phyloP scores from a whole-genome alignment of 1,139 yeast species.

The Komagataea norvegica region DNA sequence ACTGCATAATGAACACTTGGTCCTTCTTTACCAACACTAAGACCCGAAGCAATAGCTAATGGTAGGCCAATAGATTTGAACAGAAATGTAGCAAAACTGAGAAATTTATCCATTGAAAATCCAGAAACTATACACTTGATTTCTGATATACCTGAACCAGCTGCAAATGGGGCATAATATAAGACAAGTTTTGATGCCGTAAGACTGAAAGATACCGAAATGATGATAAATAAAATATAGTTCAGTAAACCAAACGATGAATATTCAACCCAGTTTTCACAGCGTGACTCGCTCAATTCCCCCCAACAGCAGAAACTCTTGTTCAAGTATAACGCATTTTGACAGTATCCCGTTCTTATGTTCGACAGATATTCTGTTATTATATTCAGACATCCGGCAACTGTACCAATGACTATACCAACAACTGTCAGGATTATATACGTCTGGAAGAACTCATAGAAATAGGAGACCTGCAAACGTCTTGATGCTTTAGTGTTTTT shows the following conservation, averaged over 20 bases:
- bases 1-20: constrained; percentile 71
- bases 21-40: constrained; percentile 67
- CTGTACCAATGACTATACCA: constrained; percentile 71
- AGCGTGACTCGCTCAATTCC: constrained; percentile 36
- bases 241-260: constrained; percentile 40
- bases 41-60: constrained; percentile 61
- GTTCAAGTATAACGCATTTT: constrained; percentile 63
- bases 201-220: constrained; percentile 60
- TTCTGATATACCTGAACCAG: constrained; percentile 96
- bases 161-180: constrained; percentile 79
- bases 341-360: constrained; percentile 73
- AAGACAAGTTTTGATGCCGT: constrained; percentile 67
- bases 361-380: constrained; percentile 85
- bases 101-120: constrained; percentile 72
- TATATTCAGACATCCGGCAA: constrained; percentile 78
- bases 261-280: constrained; percentile 58
- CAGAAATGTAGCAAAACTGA: constrained; percentile 66
- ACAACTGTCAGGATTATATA: constrained; percentile 74
- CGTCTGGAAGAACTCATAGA: constrained; percentile 35
- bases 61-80: constrained; percentile 83
- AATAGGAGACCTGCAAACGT: constrained; percentile 40
- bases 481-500: constrained; percentile 14
- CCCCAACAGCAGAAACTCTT: constrained; percentile 81
- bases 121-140: constrained; percentile 95
- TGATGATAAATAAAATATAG: constrained; percentile 53